A percentile compares a stretch with the other conserved stretches of the same genome.
phyloP scores from a whole-genome alignment of 2,329 filamentous ascomycete species.

The Neonectria faginata region DNA sequence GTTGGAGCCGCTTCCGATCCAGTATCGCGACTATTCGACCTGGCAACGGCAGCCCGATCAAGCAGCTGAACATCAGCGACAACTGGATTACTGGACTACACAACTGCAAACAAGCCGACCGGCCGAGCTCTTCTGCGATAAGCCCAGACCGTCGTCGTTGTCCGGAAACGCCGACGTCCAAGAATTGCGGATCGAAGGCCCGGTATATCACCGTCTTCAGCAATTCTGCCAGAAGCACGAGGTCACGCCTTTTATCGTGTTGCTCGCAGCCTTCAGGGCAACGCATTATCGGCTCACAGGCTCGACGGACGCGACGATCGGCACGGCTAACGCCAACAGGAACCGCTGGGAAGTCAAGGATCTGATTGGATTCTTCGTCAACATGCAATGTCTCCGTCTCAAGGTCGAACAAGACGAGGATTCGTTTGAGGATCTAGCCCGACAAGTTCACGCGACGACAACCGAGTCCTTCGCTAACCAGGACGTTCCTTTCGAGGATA shows the following conservation, averaged over 20 bases:
- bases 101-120: slow-evolving; percentile 18
- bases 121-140: slow-evolving; percentile 28
- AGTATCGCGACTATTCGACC: slow-evolving; percentile 40
- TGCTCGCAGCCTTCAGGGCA: slow-evolving; percentile 41
- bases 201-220: slow-evolving; percentile 22
- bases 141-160: slow-evolving; percentile 22
- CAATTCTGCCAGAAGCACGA: slow-evolving; percentile 24
- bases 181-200: slow-evolving; percentile 22
- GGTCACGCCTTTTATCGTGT: slow-evolving; percentile 6
- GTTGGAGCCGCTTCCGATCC: slow-evolving; percentile 35
- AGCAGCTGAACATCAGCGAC: slow-evolving; percentile 9
- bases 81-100: slow-evolving; percentile 24
- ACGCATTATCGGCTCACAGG: slow-evolving; percentile 44
- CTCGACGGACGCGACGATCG: slow-evolving; percentile 34
- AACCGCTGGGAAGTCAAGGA: slow-evolving; percentile 33
- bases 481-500: slow-evolving; percentile 39
- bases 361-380: slow-evolving; percentile 45
- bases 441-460: slow-evolving; percentile 30
- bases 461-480: slow-evolving; percentile 36
- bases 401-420: slow-evolving; percentile 20
- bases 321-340: slow-evolving; percentile 23
- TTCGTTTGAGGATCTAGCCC: slow-evolving; percentile 31
- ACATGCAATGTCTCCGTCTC: slow-evolving; percentile 38
- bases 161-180: slow-evolving; percentile 29
- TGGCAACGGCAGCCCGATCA: slow-evolving; percentile 11